Percentiles rank a stretch among this genome's conserved stretches.
These are phyloP conservation scores for Gryganskiella cystojenkinii DNA, from an alignment of 192 early-diverging fungal species.

Conservation along the genomic window DNA sequence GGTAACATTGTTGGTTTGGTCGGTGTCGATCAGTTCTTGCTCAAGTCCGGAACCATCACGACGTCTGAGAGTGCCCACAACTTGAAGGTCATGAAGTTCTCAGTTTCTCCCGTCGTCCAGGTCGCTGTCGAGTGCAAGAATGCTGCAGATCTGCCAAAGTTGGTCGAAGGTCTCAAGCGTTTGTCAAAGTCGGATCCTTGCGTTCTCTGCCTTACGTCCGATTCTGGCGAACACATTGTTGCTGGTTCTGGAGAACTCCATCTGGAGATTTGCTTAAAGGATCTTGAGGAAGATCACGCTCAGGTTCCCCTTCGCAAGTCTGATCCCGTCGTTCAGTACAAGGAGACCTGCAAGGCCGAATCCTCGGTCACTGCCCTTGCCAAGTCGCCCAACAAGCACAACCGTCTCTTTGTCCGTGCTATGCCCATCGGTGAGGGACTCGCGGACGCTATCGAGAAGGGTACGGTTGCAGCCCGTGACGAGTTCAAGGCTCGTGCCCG, in stretches of 20 bases:
- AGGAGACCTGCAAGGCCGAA: slow-evolving; percentile 92
- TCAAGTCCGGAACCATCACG: slow-evolving; percentile 99
- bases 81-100: slow-evolving; percentile 99
- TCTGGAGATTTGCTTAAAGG: slow-evolving; percentile 99
- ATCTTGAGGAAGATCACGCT: slow-evolving; percentile 99
- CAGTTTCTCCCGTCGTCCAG: slow-evolving; percentile 97
- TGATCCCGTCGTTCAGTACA: slow-evolving; percentile 95
- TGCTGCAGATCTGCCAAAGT: slow-evolving; percentile 98
- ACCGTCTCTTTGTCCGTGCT: slow-evolving; percentile 99
- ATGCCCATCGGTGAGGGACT: slow-evolving; percentile 86
- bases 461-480: slow-evolving; percentile 89
- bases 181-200: slow-evolving; percentile 99
- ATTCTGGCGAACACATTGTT: slow-evolving; percentile 97
- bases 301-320: slow-evolving; percentile 91
- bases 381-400: slow-evolving; percentile 99
- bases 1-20: slow-evolving; percentile 99
- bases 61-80: slow-evolving; percentile 96
- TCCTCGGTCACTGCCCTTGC: slow-evolving; percentile 84
- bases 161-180: slow-evolving; percentile 99
- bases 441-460: slow-evolving; percentile 80
- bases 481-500: slow-evolving; percentile 95
- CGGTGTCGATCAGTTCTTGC: slow-evolving; percentile 99
- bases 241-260: slow-evolving; percentile 99
- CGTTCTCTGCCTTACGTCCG: slow-evolving; percentile 88
- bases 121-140: slow-evolving; percentile 98